phyloP scores from a whole-genome alignment of 148 eudicot genomes.

The Camellia japonica region DNA sequence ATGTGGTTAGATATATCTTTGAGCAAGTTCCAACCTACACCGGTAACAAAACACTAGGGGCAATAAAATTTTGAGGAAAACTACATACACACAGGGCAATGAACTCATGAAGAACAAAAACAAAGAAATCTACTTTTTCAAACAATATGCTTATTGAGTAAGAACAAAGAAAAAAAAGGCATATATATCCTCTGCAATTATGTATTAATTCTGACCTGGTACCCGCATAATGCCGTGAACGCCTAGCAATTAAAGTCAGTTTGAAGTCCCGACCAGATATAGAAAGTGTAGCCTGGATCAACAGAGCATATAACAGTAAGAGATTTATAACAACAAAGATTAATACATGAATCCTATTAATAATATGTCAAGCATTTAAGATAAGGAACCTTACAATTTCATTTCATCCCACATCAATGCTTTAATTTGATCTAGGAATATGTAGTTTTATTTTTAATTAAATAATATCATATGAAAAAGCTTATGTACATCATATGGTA shows the following conservation, averaged over 20 bases:
- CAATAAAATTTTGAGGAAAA: background rate
- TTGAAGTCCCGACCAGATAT: conserved; percentile 66
- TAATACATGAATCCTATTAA: too few relatives aligned
- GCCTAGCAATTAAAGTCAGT: conserved; percentile 77
- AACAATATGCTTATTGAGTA: background rate
- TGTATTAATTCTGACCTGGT: conserved; percentile 59
- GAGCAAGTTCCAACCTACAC: background rate
- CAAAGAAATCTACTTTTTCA: background rate
- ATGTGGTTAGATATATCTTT: background rate
- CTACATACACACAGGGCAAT: background rate
- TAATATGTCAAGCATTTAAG: too few relatives aligned
- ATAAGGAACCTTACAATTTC: too few relatives aligned
- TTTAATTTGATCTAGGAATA: too few relatives aligned
- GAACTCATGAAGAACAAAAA: background rate
- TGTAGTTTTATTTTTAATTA: too few relatives aligned
- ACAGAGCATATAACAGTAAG: conserved; percentile 8
- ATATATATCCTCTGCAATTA: conserved; percentile 4
- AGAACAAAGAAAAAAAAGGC: background rate
- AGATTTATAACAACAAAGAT: too few relatives aligned
- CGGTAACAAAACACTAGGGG: background rate
- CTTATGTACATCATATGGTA: too few relatives aligned
- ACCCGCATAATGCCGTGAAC: conserved; percentile 97
- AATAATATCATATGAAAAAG: too few relatives aligned
- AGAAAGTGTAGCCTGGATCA: conserved; percentile 58
- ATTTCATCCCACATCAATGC: too few relatives aligned